These are phyloP conservation scores for Sistotremastrum suecicum DNA, from an alignment of 768 basidiomycete species.

Conservation along the genomic window DNA sequence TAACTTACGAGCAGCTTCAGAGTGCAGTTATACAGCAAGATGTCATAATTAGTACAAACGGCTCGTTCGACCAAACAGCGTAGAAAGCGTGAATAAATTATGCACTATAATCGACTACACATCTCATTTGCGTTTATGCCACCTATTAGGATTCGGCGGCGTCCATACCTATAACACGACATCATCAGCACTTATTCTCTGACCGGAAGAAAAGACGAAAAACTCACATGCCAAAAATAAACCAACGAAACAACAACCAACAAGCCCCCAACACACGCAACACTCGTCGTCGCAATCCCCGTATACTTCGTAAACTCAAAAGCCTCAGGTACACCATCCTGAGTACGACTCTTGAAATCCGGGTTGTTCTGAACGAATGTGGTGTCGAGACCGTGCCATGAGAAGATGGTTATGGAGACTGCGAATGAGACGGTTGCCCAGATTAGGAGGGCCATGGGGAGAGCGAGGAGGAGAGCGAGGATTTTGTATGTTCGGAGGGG, in stretches of 20 bases:
- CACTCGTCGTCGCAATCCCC: not conserved
- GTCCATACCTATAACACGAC: no score
- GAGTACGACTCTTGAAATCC: not conserved
- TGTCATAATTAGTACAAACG: no score
- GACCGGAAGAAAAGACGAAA: not conserved
- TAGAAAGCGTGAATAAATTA: no score
- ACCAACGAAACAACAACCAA: not conserved
- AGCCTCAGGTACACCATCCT: not conserved
- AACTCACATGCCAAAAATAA: not conserved
- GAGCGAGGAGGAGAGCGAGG: conserved; percentile 3
- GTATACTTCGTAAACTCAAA: not conserved
- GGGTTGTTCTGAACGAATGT: not conserved
- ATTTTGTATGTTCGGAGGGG: conserved; percentile 1
- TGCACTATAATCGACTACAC: no score
- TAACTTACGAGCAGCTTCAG: no score
- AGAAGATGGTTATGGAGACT: conserved; percentile 1
- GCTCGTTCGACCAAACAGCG: no score
- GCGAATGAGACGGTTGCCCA: conserved; percentile 3
- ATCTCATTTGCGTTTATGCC: no score
- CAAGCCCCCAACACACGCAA: not conserved
- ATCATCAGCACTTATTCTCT: not conserved
- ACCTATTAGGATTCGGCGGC: no score
- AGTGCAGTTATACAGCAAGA: no score
- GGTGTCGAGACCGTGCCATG: conserved; percentile 1
- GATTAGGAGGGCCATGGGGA: conserved; percentile 3